These are phyloP conservation scores for Yamadazyma aaseri DNA, from an alignment of 1,139 yeast genomes.

Conservation along the genomic window DNA sequence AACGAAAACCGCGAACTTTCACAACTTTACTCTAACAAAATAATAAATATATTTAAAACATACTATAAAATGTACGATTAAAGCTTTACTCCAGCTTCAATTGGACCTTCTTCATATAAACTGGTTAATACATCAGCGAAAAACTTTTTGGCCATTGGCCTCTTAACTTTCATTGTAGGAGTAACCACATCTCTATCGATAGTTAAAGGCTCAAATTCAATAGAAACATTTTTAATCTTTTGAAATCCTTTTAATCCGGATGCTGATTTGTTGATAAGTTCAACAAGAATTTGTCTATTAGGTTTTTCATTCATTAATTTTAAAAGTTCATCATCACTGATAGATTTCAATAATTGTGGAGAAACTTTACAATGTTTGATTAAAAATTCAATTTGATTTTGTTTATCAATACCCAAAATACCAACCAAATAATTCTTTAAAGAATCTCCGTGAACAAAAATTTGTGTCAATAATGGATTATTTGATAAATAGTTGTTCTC, in stretches of 20 bases:
- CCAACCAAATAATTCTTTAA: slow-evolving; percentile 60
- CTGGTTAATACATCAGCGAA: slow-evolving; percentile 47
- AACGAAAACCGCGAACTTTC: not conserved
- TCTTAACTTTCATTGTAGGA: slow-evolving; percentile 73
- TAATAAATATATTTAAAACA: not conserved
- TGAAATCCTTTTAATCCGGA: slow-evolving; percentile 52
- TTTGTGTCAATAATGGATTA: slow-evolving; percentile 33
- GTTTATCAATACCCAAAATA: slow-evolving; percentile 53
- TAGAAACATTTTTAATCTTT: slow-evolving; percentile 57
- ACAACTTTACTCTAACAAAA: no score
- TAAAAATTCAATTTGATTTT: slow-evolving; percentile 17
- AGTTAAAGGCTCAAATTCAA: slow-evolving; percentile 66
- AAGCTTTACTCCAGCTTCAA: slow-evolving; percentile 20
- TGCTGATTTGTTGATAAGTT: slow-evolving; percentile 26
- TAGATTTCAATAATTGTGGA: slow-evolving; percentile 13
- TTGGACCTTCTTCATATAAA: slow-evolving; percentile 61
- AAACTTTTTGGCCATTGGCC: slow-evolving; percentile 55
- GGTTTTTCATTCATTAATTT: slow-evolving; percentile 27
- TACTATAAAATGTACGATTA: slow-evolving; percentile 9
- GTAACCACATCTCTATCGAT: slow-evolving; percentile 64
- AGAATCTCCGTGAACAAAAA: slow-evolving; percentile 61
- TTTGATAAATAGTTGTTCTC: slow-evolving; percentile 37
- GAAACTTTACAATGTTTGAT: slow-evolving; percentile 18
- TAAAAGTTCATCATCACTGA: slow-evolving; percentile 21
- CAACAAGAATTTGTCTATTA: slow-evolving; percentile 28